Base-by-base conservation (phyloP, 2,329 filamentous ascomycete genomes). In the Fusarium tuaranense region DNA sequence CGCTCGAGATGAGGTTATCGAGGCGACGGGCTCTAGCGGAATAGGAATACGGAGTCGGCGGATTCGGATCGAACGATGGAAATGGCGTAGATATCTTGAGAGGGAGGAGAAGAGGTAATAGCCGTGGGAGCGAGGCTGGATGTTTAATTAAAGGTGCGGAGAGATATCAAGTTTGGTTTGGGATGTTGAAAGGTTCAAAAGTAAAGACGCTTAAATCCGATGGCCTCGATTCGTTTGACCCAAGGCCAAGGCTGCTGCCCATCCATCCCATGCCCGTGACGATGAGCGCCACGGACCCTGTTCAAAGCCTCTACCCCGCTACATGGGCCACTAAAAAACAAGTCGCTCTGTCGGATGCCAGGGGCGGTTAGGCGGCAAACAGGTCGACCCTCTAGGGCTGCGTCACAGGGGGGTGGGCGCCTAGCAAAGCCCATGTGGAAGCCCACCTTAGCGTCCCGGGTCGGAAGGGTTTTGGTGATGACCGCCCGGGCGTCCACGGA, bases 251-350 rank as follows among this genome's bases (percentile, higher is more conserved):
- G 48, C 25, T 30, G 66, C 66, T 65, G 41, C 68, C 63, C 65
- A 36, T 30, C 46, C 25, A 53, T 53, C 72, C 72, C 72, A 74
- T 74, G 41, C 41, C 41, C 41, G 72, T 75, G 72, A 75, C 72
- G 65, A 75, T 63, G 44, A 38, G 62, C 57, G 51, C 41, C 46
- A 34, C 27, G 48, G 61, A 69, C 71, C 74, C 74, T 76, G 69
- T 61, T 65, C 71, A 61, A 36, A 39, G 68, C 69, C 65, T 60
- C 67, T 72, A 76, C 67, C 75, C 72, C 72, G 60, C 65, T 65
- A 64, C 53, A 51, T 55, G 51, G 60, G 64, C 70, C 68, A 60
- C 70, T 69, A 68, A 67, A 59, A 59, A 57, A 27, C 36, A 68
- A 51, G 63, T 55, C 46, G 63, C 64, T 63, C 22, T 64, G 32